phyloP scores from a whole-genome alignment of 768 basidiomycete species.

The Epithele typhae region DNA sequence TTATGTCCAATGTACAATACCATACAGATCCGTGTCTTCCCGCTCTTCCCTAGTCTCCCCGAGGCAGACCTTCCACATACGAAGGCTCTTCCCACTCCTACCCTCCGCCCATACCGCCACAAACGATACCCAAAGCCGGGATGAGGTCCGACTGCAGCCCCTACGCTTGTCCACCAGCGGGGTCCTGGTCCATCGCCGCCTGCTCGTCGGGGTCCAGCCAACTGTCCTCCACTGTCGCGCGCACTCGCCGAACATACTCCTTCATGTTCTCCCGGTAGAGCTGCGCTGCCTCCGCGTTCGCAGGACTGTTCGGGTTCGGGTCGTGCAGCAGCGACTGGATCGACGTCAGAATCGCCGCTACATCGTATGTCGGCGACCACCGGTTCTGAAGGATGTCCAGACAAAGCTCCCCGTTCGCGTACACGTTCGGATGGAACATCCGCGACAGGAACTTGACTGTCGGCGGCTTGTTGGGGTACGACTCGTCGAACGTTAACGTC shows the following conservation, averaged over 20 bases:
- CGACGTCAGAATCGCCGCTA: slow-evolving; percentile 94
- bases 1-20: no score
- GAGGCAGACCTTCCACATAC: no score
- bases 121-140: no score
- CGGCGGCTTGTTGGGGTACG: slow-evolving; percentile 98
- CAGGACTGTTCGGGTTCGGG: slow-evolving; percentile 97
- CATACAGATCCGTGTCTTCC: no score
- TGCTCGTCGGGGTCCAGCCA: slow-evolving; percentile 81
- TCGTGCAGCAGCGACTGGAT: slow-evolving; percentile 96
- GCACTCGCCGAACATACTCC: slow-evolving; percentile 92
- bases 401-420: slow-evolving; percentile 96
- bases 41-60: no score
- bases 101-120: no score
- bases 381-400: slow-evolving; percentile 98
- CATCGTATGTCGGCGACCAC: slow-evolving; percentile 99
- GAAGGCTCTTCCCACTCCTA: no score
- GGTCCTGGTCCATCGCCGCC: slow-evolving; percentile 51
- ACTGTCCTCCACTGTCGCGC: slow-evolving; percentile 90
- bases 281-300: slow-evolving; percentile 97
- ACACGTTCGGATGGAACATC: slow-evolving; percentile 99
- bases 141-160: no score
- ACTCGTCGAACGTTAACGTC: slow-evolving; percentile 91
- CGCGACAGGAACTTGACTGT: slow-evolving; percentile 94
- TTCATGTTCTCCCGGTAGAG: slow-evolving; percentile 98
- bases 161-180: neutral